Evolutionary conservation across 129 eudicot genomes (phyloP), one percentile per base, ranked within the genome.

Genomic region (Glebionis coronaria): DNA sequence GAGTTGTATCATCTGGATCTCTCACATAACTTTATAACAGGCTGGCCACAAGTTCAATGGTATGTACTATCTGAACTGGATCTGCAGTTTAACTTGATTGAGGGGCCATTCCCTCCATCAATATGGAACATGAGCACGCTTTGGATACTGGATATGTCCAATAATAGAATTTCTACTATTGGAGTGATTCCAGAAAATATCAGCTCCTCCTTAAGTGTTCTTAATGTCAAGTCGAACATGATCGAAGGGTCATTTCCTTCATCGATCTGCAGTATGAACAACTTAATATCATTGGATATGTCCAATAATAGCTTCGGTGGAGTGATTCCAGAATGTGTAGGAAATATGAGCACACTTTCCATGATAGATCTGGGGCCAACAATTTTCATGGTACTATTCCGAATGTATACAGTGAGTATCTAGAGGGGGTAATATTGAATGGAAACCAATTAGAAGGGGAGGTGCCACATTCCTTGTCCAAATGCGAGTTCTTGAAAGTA

Each of bases 251-350:
- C 35, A 28, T 2, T 28, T 5, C 35, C 35, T 28, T 5, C 35
- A 28, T 28, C 35, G 4, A 28, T 28, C 4, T 28, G 35, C 4
- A 28, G 4, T 28, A 3, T 28, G 35, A 28, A 5, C 35, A 3
- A 2, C 4, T 0, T 28, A 28, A 0, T 0, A 2, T 28, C 4
- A 0, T 3, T 72, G 9, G 69, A 76, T 56, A 46, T 81, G 14
- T 72, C 85, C 0, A 5, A 67, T 44, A 81, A 81, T 12, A 50
- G 40, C 29, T 57, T 80, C 27, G 42, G n/a, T 15, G 84, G 80
- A 27, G 28, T 10, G 16, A 63, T 74, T 46, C 80, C 77, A 15
- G 65, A 35, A 12, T 74, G 80, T 27, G 38, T 74, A 12, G 71
- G 49, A 29, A 74, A 59, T 51, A n/a, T 70, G 12, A 45, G 40